Evolutionary conservation across 164 flowering plant genomes (phyloP), one percentile per base, ranked within the genome.

Genomic region (Macadamia tetraphylla): DNA sequence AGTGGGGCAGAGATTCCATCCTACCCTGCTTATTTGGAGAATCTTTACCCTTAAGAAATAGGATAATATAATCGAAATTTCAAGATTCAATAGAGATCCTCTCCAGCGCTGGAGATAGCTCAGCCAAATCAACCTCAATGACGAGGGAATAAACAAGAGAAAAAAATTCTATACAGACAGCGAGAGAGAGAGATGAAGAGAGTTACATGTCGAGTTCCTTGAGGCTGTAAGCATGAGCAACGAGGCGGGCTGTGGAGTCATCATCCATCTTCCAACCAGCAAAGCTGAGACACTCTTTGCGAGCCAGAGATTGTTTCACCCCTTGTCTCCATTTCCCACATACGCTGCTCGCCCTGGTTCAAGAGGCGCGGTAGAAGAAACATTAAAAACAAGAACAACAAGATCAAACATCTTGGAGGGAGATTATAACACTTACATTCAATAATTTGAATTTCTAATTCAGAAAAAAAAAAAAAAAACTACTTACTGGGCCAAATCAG

Each of bases 241-340:
- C 86, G 11, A 94, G 80, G 17, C 96, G 88, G 40, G 90, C 84
- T 43, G 87, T 86, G 70, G 96, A 87, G 2, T 87, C 89, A 75
- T 94, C 96, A 48, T 90, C 95, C 92, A 88, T 89, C 73, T 87
- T 91, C 84, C 88, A 85, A 13, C 95, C 94, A 60, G 94, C 82
- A 67, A 94, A 91, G 80, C 91, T 87, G 77, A 91, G 70, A 49
- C 69, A 81, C 73, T 86, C 77, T 65, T 82, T 90, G 72, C 90
- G 67, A 4, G 86, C 96, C 52, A 88, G 49, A 3, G 94, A 88
- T 71, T 80, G 83, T 74, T 84, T 86, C 83, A 94, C 96, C 9
- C 87, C 98, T 58, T 78, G 71, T 69, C 83, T 87, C 98, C 98
- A 94, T 90, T 86, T 94, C 84, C 76, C 79, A 66, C 96, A 86